Percentiles rank a stretch among this genome's conserved stretches.
phyloP scores from a whole-genome alignment of 768 basidiomycete species.

The Suillus weaverae region DNA sequence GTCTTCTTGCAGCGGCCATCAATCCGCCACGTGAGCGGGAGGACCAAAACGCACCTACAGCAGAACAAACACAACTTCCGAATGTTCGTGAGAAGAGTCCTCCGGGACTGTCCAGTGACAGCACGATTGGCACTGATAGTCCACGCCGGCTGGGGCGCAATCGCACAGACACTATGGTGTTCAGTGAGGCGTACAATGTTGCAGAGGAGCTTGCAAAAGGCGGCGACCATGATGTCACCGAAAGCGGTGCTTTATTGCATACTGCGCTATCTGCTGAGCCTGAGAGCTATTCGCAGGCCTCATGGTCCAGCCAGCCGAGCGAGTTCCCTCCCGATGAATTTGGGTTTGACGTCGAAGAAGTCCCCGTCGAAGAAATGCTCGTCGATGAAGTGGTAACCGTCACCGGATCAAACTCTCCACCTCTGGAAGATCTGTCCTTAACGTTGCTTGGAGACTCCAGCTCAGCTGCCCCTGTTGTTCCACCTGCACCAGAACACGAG shows the following conservation, averaged over 20 bases:
- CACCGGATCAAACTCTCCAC: conserved; percentile 25
- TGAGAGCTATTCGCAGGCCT: conserved; percentile 6
- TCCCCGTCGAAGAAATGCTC: conserved; percentile 16
- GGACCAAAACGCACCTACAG: conserved; percentile 14
- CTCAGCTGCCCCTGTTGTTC: not conserved
- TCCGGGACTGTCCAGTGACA: conserved; percentile 19
- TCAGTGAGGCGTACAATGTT: conserved; percentile 44
- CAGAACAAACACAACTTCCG: conserved; percentile 9
- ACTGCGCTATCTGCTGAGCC: conserved; percentile 16
- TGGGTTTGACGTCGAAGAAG: conserved; percentile 26
- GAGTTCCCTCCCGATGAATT: not conserved
- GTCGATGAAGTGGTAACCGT: conserved; percentile 18
- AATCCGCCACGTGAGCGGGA: conserved; percentile 26
- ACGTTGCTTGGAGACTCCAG: conserved; percentile 25
- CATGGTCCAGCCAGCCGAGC: conserved; percentile 15
- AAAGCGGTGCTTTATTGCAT: conserved; percentile 11
- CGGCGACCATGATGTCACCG: conserved; percentile 10
- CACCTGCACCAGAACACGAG: conserved; percentile 5
- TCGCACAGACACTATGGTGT: conserved; percentile 77
- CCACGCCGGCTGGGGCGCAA: conserved; percentile 51
- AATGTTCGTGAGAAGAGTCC: conserved; percentile 23
- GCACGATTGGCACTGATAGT: conserved; percentile 32
- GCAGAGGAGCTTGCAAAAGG: conserved; percentile 39
- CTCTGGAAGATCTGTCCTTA: conserved; percentile 27
- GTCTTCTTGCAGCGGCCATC: conserved; percentile 41